A percentile compares a stretch with the other conserved stretches of the same genome.
phyloP scores from a whole-genome alignment of 192 early-diverging fungal species.

The Geranomyces michiganensis region DNA sequence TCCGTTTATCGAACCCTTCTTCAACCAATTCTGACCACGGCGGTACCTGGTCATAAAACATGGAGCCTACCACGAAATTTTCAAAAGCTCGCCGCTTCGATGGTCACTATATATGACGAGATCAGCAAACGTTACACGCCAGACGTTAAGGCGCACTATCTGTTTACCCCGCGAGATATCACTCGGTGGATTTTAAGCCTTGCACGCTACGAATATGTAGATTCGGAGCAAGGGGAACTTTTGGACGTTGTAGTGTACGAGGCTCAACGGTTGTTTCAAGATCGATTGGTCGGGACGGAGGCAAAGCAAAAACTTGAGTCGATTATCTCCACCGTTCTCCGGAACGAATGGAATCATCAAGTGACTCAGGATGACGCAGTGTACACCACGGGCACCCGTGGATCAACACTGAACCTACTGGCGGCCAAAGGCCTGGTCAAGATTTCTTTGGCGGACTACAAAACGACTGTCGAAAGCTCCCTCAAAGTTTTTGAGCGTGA shows the following conservation, averaged over 20 bases:
- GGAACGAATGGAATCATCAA: slow-evolving; percentile 52
- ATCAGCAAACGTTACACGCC: slow-evolving; percentile 51
- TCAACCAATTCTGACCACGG: slow-evolving; percentile 40
- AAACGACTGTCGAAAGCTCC: slow-evolving; percentile 32
- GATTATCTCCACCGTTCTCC: slow-evolving; percentile 41
- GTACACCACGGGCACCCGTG: slow-evolving; percentile 24
- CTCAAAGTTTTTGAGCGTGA: slow-evolving; percentile 55
- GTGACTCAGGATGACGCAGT: slow-evolving; percentile 22
- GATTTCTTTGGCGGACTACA: slow-evolving; percentile 35
- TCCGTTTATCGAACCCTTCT: slow-evolving; percentile 47
- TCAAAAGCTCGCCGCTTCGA: slow-evolving; percentile 49
- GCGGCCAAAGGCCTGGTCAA: slow-evolving; percentile 27
- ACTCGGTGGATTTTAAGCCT: slow-evolving; percentile 50
- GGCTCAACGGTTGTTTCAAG: slow-evolving; percentile 52
- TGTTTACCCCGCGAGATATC: slow-evolving; percentile 58
- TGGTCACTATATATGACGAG: slow-evolving; percentile 53
- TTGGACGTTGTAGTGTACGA: slow-evolving; percentile 53
- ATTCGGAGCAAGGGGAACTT: slow-evolving; percentile 45
- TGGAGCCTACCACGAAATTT: slow-evolving; percentile 53
- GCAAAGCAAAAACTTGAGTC: slow-evolving; percentile 42
- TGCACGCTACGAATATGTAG: slow-evolving; percentile 39
- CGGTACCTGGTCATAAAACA: slow-evolving; percentile 36
- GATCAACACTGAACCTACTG: not conserved
- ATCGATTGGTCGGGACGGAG: slow-evolving; percentile 49
- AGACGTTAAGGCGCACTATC: slow-evolving; percentile 55